A percentile compares a stretch with the other conserved stretches of the same genome.
These are phyloP conservation scores for Trametes coccinea DNA, from an alignment of 768 basidiomycete species.

Conservation along the genomic window DNA sequence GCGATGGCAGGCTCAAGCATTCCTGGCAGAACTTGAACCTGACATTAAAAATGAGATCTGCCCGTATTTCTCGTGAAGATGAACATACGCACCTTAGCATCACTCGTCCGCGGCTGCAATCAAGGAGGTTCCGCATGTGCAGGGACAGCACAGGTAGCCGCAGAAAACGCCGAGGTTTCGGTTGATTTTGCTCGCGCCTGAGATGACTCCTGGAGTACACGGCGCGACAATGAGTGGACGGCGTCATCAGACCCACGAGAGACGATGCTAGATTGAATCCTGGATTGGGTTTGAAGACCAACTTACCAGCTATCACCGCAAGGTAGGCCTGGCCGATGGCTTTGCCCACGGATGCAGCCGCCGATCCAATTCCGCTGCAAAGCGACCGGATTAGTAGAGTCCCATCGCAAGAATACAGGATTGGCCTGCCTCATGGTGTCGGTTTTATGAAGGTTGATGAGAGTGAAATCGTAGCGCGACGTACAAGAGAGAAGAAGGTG, in stretches of 20 bases:
- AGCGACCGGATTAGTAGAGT: no score
- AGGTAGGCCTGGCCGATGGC: constrained; percentile 9
- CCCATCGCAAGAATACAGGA: no score
- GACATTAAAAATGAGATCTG: no score
- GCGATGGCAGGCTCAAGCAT: no score
- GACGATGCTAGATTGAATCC: background rate
- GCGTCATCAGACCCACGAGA: no score
- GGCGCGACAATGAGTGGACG: no score
- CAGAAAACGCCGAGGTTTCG: constrained; percentile 4
- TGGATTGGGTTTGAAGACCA: background rate
- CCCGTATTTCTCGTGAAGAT: no score
- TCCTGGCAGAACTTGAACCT: no score
- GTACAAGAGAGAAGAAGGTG: no score
- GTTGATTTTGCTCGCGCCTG: constrained; percentile 14
- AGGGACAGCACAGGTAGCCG: constrained; percentile 9
- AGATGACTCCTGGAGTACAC: background rate
- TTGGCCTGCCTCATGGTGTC: no score
- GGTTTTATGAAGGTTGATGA: no score
- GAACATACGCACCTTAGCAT: background rate
- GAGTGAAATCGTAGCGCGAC: no score
- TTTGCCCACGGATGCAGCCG: background rate
- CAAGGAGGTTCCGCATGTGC: constrained; percentile 10
- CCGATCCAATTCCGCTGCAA: background rate
- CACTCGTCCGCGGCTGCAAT: constrained; percentile 10
- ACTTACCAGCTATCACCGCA: constrained; percentile 5